These are phyloP conservation scores for Litchi chinensis DNA, from an alignment of 345 rosid species.

Conservation along the genomic window DNA sequence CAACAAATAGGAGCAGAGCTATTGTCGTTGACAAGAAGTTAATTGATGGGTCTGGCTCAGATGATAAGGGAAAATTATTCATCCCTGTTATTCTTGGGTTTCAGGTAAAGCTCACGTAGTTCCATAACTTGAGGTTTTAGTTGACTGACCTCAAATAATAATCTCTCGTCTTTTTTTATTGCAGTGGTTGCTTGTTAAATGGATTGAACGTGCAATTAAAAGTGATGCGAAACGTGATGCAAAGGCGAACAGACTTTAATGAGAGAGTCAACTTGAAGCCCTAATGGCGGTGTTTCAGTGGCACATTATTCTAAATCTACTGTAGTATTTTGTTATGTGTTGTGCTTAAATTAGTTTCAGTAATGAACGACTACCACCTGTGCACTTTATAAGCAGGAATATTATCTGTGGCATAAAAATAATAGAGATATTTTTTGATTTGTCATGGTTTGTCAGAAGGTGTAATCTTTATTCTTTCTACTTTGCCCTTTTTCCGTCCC, in stretches of 20 bases:
- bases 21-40: slow-evolving; percentile 66
- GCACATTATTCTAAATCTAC: neutral
- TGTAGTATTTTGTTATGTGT: neutral
- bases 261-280: slow-evolving; percentile 27
- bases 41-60: slow-evolving; percentile 70
- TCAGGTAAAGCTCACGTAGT: slow-evolving; percentile 49
- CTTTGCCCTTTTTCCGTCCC: neutral
- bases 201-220: slow-evolving; percentile 64
- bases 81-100: slow-evolving; percentile 61
- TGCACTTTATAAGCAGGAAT: slow-evolving; percentile 9
- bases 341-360: slow-evolving; percentile 9
- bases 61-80: slow-evolving; percentile 62
- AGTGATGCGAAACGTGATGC: slow-evolving; percentile 39
- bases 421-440: neutral
- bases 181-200: slow-evolving; percentile 66
- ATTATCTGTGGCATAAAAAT: neutral
- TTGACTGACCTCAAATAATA: slow-evolving; percentile 11
- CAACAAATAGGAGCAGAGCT: slow-evolving; percentile 60
- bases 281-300: neutral
- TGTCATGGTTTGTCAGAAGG: neutral
- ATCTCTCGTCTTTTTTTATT: slow-evolving; percentile 10
- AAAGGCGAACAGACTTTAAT: slow-evolving; percentile 43
- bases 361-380: neutral
- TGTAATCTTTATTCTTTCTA: neutral
- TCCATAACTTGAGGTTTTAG: slow-evolving; percentile 5